phyloP scores from a whole-genome alignment of 345 rosid genomes.

The Heritiera fomes region DNA sequence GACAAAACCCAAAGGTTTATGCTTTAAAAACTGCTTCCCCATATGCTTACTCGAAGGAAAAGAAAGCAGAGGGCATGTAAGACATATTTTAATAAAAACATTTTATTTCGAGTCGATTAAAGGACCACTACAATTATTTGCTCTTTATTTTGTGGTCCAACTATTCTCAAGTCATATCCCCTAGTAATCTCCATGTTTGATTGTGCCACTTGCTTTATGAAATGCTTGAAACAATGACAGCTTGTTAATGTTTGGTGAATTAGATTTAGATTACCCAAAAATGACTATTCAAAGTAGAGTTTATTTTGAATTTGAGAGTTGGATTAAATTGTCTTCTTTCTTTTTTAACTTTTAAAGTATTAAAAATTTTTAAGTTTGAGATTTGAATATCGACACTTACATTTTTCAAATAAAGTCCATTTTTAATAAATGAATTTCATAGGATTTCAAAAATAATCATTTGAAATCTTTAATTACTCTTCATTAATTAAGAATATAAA shows the following conservation, averaged over 20 bases:
- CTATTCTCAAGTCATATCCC: slow-evolving; percentile 25
- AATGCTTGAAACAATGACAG: neutral
- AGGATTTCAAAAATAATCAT: neutral
- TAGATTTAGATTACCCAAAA: neutral
- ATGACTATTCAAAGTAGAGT: neutral
- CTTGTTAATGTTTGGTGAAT: neutral
- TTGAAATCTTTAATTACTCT: neutral
- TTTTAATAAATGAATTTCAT: neutral
- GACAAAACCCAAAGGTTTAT: neutral
- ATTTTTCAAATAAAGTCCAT: too few relatives aligned
- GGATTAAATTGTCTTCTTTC: too few relatives aligned
- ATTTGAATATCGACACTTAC: too few relatives aligned
- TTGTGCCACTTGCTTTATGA: neutral
- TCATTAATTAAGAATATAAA: neutral
- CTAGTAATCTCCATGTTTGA: slow-evolving; percentile 14
- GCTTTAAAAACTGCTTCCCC: slow-evolving; percentile 16
- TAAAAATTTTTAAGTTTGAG: too few relatives aligned
- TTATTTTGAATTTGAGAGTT: too few relatives aligned
- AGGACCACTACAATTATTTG: slow-evolving; percentile 36
- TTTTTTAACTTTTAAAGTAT: too few relatives aligned
- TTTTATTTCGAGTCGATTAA: slow-evolving; percentile 10
- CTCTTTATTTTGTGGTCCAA: slow-evolving; percentile 44
- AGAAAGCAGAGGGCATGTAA: neutral
- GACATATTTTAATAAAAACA: slow-evolving; percentile 5
- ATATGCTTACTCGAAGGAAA: slow-evolving; percentile 3